Evolutionary conservation across 768 basidiomycete genomes (phyloP).

Genomic region (Tricholomella constricta): DNA sequence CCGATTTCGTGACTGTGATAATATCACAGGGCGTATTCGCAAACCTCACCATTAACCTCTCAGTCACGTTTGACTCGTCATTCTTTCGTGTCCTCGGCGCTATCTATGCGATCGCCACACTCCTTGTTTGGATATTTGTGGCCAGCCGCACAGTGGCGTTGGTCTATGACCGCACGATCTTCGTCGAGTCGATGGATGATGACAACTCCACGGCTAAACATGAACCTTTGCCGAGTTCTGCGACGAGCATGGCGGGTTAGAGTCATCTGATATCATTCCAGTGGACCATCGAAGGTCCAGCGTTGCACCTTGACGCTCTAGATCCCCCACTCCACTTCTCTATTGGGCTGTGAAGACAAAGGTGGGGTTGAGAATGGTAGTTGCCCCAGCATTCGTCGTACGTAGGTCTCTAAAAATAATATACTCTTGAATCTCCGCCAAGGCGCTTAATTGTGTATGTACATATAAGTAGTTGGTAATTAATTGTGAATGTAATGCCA

Average conservation of each 20-base stretch:
- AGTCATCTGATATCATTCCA: background rate
- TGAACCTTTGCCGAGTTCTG: constrained; percentile 6
- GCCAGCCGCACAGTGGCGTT: constrained; percentile 41
- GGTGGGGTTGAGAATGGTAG: too few relatives aligned
- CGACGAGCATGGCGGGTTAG: background rate
- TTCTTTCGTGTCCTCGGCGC: constrained; percentile 63
- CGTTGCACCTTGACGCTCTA: too few relatives aligned
- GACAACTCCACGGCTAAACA: background rate
- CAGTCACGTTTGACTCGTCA: constrained; percentile 47
- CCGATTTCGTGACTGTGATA: background rate
- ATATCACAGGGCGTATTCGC: constrained; percentile 61
- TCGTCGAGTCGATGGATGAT: background rate
- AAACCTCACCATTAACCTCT: constrained; percentile 58
- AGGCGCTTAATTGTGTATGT: too few relatives aligned
- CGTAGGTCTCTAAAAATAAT: too few relatives aligned
- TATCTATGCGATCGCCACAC: constrained; percentile 50
- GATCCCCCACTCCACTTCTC: too few relatives aligned
- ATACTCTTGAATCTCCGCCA: too few relatives aligned
- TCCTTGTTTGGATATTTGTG: constrained; percentile 56
- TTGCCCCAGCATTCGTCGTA: too few relatives aligned
- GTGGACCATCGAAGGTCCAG: background rate
- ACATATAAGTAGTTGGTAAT: too few relatives aligned
- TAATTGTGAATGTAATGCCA: too few relatives aligned
- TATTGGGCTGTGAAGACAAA: too few relatives aligned
- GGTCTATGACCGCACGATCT: constrained; percentile 13